Evolutionary conservation across 495 filamentous ascomycete genomes (phyloP), one percentile per base, ranked within the genome.

Genomic region (Ascodesmis nigricans): DNA sequence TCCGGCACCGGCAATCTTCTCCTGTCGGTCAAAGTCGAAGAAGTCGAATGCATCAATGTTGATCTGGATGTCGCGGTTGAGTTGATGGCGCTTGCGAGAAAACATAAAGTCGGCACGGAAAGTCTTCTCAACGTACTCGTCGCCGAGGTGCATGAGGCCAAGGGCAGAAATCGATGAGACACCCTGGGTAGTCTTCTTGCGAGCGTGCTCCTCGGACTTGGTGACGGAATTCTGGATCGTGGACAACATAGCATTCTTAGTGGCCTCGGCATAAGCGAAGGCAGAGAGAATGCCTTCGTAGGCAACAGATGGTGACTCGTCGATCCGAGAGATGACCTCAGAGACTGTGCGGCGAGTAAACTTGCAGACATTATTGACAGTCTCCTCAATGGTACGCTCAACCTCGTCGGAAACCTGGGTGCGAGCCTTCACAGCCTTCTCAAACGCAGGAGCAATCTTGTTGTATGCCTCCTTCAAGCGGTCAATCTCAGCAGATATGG

Each of bases 71-170:
- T 87, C 71, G 40, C 77, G 66, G 5, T 75, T 90, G 13, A 91
- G 55, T 4, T 69, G 64, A 50, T 95, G 78, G 35, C 69, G 67
- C 49, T 73, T 73, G 39, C 73, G 68, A 31, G 69, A 66, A 64
- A 92, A 95, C 87, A 97, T 97, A 52, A 78, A 65, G 40, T 92
- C 79, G 0, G 76, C 65, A 13, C 75, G 69, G 69, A 97, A 91
- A 45, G 66, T 78, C 35, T 91, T 67, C 41, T 84, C 67, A 22
- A 69, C 59, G 46, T 80, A 93, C 35, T 83, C 73, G 43, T 78
- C 69, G 5, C 87, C 82, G 6, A 95, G 68, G 53, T 95, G 90
- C 25, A 87, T 55, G 10, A 93, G 55, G 22, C 87, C 87, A 4
- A 95, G 66, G 34, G 75, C 69, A 53, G 83, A 83, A 54, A 95